Evolutionary conservation across 2,329 filamentous ascomycete species (phyloP).

Genomic region (Coniochaeta prunicola): DNA sequence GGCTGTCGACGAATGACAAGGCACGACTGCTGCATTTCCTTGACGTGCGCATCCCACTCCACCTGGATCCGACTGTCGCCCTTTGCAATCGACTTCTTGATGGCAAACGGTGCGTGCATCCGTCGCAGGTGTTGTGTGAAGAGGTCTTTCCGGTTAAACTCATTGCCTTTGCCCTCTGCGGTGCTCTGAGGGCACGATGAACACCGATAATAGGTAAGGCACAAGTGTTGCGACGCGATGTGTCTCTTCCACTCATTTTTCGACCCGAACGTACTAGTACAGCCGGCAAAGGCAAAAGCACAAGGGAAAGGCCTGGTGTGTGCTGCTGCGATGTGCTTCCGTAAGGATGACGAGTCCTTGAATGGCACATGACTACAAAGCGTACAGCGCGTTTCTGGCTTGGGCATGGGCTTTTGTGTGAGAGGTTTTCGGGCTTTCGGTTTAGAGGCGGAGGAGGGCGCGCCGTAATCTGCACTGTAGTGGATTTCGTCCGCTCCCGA

Average conservation of each 20-base stretch:
- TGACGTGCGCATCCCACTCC: slow-evolving; percentile 59
- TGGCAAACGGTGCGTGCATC: slow-evolving; percentile 76
- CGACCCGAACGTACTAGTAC: slow-evolving; percentile 73
- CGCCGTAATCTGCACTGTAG: slow-evolving; percentile 24
- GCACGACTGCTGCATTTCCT: slow-evolving; percentile 68
- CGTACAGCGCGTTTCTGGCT: slow-evolving; percentile 54
- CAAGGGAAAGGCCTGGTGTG: slow-evolving; percentile 75
- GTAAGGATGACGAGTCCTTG: slow-evolving; percentile 58
- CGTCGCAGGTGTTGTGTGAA: slow-evolving; percentile 91
- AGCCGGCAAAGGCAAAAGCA: slow-evolving; percentile 79
- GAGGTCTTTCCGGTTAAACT: slow-evolving; percentile 92
- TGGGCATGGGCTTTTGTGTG: slow-evolving; percentile 31
- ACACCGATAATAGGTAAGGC: slow-evolving; percentile 57
- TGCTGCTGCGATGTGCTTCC: slow-evolving; percentile 60
- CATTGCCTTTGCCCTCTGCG: slow-evolving; percentile 51
- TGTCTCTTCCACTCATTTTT: slow-evolving; percentile 99
- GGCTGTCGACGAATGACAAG: slow-evolving; percentile 61
- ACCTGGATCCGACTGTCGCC: slow-evolving; percentile 50
- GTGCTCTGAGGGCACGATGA: slow-evolving; percentile 50
- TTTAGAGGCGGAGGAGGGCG: slow-evolving; percentile 19
- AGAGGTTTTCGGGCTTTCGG: not conserved
- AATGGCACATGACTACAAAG: slow-evolving; percentile 59
- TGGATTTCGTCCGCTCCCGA: slow-evolving; percentile 31
- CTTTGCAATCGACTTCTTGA: slow-evolving; percentile 49
- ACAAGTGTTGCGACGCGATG: slow-evolving; percentile 82